Conservation (phyloP, 148 eudicot genomes). For the Camellia sinensis region DNA sequence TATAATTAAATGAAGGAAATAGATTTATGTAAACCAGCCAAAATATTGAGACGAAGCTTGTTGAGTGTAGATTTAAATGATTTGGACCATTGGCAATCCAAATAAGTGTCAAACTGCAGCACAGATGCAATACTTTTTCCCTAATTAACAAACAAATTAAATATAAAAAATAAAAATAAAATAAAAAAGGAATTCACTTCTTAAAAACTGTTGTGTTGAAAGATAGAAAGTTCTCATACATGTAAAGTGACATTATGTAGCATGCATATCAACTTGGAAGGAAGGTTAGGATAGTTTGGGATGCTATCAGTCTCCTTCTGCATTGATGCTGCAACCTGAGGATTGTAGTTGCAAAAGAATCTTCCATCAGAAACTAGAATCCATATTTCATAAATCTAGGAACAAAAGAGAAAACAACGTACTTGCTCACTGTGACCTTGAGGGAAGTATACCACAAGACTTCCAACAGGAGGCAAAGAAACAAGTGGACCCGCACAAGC, state of each 20-base stretch:
- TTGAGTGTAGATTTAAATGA: neutral
- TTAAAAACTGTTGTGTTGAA: neutral
- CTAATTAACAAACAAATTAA: neutral
- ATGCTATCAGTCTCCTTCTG: slow-evolving; percentile 80
- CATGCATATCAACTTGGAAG: slow-evolving; percentile 96
- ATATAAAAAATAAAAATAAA: too few relatives aligned
- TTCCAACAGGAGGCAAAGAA: slow-evolving; percentile 89
- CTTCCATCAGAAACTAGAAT: slow-evolving; percentile 19
- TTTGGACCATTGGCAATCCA: slow-evolving; percentile 2
- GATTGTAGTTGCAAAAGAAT: slow-evolving; percentile 15
- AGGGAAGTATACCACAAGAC: slow-evolving; percentile 95
- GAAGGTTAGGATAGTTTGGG: slow-evolving; percentile 94
- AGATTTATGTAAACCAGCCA: neutral
- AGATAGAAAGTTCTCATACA: slow-evolving; percentile 45
- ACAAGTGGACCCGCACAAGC: slow-evolving; percentile 98
- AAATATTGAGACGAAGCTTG: neutral
- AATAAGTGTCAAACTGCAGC: slow-evolving; percentile 1
- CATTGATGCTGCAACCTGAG: slow-evolving; percentile 96
- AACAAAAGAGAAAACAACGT: slow-evolving; percentile 26
- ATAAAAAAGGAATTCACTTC: neutral
- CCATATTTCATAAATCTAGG: neutral
- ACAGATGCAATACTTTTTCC: slow-evolving; percentile 12
- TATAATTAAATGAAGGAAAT: neutral
- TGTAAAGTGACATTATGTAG: slow-evolving; percentile 87
- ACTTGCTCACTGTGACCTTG: slow-evolving; percentile 99